Evolutionary conservation across 805 yeast genomes (phyloP).

Genomic region (Tetrapisispora phaffii): DNA sequence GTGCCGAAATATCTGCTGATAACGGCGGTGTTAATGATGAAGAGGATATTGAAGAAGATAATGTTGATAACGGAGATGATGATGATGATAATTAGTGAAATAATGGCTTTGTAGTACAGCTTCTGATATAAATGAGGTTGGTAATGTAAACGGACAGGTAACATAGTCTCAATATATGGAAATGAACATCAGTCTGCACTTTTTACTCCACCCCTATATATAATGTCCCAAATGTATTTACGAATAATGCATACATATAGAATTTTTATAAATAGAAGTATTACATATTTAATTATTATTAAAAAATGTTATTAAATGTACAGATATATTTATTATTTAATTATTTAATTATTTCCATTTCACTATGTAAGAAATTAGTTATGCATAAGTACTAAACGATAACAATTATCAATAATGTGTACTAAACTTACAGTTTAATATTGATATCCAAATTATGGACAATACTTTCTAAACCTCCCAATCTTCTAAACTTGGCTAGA

Average conservation of each 20-base stretch:
- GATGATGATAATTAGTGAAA: not conserved
- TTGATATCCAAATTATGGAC: conserved; percentile 16
- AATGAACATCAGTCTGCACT: not conserved
- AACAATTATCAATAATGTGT: not conserved
- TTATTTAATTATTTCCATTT: not conserved
- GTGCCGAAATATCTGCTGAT: conserved; percentile 69
- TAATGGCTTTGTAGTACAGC: not conserved
- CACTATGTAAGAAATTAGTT: not conserved
- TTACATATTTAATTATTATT: not conserved
- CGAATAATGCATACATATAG: not conserved
- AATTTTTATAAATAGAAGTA: not conserved
- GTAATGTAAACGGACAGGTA: not conserved
- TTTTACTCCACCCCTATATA: not conserved
- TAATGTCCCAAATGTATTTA: not conserved
- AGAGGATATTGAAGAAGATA: conserved; percentile 29
- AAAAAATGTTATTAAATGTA: not conserved
- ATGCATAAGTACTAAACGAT: not conserved
- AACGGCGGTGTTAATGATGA: conserved; percentile 26
- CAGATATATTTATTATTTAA: not conserved
- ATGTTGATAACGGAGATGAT: not conserved
- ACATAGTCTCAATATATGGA: not conserved
- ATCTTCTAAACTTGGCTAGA: conserved; percentile 44
- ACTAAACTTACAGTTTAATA: not conserved
- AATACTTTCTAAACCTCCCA: conserved; percentile 49
- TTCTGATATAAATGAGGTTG: not conserved